These are phyloP conservation scores for Phytophthora pini DNA, from an alignment of 352 stramenopile genomes.

Conservation along the genomic window DNA sequence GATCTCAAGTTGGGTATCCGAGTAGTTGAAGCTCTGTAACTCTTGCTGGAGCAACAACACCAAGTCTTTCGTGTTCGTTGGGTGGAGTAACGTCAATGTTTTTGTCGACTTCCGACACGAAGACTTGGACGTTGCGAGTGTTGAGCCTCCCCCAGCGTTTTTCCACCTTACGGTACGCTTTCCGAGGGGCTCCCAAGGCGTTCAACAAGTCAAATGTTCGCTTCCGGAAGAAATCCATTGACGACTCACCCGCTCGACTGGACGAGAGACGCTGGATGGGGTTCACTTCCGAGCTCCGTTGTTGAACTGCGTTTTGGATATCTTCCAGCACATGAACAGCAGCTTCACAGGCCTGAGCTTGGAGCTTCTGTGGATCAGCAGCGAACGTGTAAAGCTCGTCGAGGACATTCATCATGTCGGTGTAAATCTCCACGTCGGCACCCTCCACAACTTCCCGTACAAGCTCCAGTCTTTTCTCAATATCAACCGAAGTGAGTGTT, in stretches of 20 bases:
- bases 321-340: not conserved
- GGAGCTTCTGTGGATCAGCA: not conserved
- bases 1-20: too few species aligned
- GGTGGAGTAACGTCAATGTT: too few species aligned
- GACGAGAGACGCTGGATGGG: not conserved
- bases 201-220: not conserved
- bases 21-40: too few species aligned
- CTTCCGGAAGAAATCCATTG: constrained; percentile 3
- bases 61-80: too few species aligned
- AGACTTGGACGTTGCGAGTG: too few species aligned
- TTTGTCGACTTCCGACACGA: too few species aligned
- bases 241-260: not conserved
- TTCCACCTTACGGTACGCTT: not conserved
- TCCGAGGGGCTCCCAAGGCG: not conserved
- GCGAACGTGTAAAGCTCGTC: not conserved
- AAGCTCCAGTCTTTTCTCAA: not conserved
- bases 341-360: not conserved
- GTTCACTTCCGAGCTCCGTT: not conserved
- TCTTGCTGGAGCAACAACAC: too few species aligned
- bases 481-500: not conserved
- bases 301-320: not conserved
- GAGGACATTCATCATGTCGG: too few species aligned
- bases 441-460: constrained; percentile 1
- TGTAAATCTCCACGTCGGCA: not conserved
- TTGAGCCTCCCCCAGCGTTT: not conserved